A percentile compares a stretch with the other conserved stretches of the same genome.
These are phyloP conservation scores for Alternaria dauci DNA, from an alignment of 2,329 filamentous ascomycete species.

Conservation along the genomic window DNA sequence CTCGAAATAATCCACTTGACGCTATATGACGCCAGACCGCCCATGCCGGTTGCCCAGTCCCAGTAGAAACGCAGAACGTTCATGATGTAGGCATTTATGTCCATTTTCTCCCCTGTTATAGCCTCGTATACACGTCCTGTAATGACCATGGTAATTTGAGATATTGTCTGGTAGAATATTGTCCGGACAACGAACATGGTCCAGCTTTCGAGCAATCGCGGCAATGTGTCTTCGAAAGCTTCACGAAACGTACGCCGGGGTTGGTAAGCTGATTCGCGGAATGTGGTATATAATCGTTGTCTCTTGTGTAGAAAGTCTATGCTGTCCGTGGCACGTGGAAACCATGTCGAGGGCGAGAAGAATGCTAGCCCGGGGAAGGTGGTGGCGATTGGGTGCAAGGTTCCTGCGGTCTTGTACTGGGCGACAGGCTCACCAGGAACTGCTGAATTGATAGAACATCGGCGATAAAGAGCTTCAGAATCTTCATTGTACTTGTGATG, in stretches of 20 bases:
- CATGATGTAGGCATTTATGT: not conserved
- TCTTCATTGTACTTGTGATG: accelerated
- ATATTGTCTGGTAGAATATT: not conserved
- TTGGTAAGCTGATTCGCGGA: not conserved
- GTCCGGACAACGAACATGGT: no score
- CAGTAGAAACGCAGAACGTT: not conserved
- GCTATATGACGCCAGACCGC: not conserved
- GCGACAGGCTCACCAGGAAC: not conserved
- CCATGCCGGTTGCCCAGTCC: not conserved
- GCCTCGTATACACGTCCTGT: not conserved
- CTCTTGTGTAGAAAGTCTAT: not conserved
- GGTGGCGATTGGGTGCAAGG: not conserved
- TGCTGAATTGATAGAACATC: not conserved
- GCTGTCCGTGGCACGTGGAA: not conserved
- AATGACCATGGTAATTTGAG: not conserved
- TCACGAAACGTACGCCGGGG: conserved; percentile 4
- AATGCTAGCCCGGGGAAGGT: not conserved
- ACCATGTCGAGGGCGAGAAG: not conserved
- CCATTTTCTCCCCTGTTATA: not conserved
- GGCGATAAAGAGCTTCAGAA: not conserved
- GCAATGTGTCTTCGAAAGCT: not conserved
- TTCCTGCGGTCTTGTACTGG: not conserved
- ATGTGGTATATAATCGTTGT: not conserved
- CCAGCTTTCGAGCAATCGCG: not conserved
- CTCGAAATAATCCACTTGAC: not conserved